Percentiles rank a stretch among this genome's conserved stretches.
These are phyloP conservation scores for Calonectria fujianensis DNA, from an alignment of 2,329 filamentous ascomycete species.

Conservation along the genomic window DNA sequence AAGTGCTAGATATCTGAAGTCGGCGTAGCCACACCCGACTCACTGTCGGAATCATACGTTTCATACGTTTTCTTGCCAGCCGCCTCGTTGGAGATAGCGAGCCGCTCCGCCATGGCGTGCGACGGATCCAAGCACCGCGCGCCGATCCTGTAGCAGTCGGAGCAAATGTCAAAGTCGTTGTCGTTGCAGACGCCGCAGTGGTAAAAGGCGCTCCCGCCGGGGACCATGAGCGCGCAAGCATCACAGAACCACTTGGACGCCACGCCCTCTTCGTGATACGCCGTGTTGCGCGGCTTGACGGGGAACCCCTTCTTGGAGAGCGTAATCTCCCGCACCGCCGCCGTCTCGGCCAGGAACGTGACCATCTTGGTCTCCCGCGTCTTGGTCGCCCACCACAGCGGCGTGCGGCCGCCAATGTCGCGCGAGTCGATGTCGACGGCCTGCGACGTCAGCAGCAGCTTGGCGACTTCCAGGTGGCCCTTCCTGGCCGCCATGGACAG, in stretches of 20 bases:
- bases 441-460: not conserved
- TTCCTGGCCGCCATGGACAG: conserved; percentile 16
- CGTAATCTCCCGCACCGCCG: not conserved
- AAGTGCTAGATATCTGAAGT: not conserved
- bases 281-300: not conserved
- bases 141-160: not conserved
- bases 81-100: not conserved
- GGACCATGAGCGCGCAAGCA: not conserved
- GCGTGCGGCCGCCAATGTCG: conserved; percentile 5
- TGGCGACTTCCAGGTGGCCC: not conserved
- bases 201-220: not conserved
- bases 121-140: not conserved
- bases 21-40: not conserved
- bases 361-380: not conserved
- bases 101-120: not conserved
- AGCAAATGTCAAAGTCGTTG: conserved; percentile 9
- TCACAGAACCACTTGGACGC: not conserved
- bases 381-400: conserved; percentile 16
- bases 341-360: not conserved
- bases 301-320: not conserved
- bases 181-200: conserved; percentile 5
- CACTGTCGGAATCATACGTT: not conserved
- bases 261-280: not conserved
- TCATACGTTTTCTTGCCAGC: not conserved
- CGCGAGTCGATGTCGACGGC: conserved; percentile 10